Evolutionary conservation across 352 stramenopile species (phyloP).

Genomic region (Phytophthora cajani): DNA sequence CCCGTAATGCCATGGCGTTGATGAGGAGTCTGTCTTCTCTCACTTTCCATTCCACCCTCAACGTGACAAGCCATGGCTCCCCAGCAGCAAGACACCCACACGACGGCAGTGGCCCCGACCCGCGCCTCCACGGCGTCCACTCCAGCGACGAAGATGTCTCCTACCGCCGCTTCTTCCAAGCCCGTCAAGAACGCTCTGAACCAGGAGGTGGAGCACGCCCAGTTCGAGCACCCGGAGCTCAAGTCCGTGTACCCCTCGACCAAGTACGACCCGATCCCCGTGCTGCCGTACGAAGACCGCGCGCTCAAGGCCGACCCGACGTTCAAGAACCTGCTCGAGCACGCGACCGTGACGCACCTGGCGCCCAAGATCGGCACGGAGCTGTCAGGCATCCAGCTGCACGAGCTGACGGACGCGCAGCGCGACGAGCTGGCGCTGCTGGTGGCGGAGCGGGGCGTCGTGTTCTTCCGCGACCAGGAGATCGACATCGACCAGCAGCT

Average conservation of each 20-base stretch:
- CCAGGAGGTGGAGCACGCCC: conserved; percentile 2
- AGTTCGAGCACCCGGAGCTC: conserved; percentile 5
- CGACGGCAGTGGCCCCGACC: neutral
- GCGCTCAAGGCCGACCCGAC: conserved; percentile 1
- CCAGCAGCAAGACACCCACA: neutral
- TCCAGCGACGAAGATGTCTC: neutral
- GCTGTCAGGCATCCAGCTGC: conserved; percentile 3
- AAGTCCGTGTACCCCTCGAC: neutral
- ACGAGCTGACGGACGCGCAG: neutral
- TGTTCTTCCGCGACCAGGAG: conserved; percentile 5
- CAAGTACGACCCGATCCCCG: conserved; percentile 7
- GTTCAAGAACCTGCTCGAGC: conserved; percentile 5
- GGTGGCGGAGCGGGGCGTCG: conserved; percentile 1
- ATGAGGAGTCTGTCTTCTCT: neutral
- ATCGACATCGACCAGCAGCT: conserved; percentile 2
- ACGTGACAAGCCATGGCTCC: conserved; percentile 4
- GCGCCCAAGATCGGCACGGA: conserved; percentile 5
- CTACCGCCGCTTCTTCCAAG: neutral
- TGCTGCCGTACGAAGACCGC: neutral
- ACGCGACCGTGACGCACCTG: conserved; percentile 6
- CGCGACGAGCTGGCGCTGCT: conserved; percentile 5
- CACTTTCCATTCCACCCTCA: neutral
- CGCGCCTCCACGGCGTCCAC: neutral
- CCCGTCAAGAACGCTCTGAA: conserved; percentile 1
- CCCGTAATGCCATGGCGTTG: neutral